Evolutionary conservation across 768 basidiomycete species (phyloP).

Genomic region (Phanerochaete sordida): DNA sequence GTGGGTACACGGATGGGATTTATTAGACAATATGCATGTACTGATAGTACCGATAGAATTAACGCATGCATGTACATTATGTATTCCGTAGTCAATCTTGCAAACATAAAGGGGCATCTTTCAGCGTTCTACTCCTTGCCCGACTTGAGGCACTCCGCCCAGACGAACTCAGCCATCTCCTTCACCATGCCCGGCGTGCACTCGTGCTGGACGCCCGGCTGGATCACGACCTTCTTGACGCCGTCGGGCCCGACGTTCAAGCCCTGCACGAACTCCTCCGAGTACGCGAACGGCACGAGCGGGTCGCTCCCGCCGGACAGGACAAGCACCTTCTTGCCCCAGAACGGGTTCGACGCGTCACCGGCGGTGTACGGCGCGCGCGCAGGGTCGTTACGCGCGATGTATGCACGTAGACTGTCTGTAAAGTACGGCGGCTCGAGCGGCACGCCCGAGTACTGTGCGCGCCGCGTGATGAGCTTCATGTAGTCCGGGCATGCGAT

Average conservation of each 20-base stretch:
- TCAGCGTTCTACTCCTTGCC: not conserved
- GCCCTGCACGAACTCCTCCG: slow-evolving; percentile 50
- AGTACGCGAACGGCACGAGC: slow-evolving; percentile 64
- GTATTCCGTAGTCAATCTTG: not conserved
- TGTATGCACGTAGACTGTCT: slow-evolving; percentile 41
- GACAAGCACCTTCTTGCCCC: slow-evolving; percentile 70
- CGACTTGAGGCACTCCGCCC: slow-evolving; percentile 12
- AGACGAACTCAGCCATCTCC: slow-evolving; percentile 34
- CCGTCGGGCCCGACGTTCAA: slow-evolving; percentile 53
- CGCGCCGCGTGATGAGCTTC: slow-evolving; percentile 55
- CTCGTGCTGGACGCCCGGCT: slow-evolving; percentile 57
- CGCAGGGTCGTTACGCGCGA: slow-evolving; percentile 46
- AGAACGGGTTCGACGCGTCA: slow-evolving; percentile 51
- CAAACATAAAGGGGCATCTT: not conserved
- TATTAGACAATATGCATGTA: not conserved
- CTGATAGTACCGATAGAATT: not conserved
- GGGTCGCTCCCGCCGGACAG: slow-evolving; percentile 63
- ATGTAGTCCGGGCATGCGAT: slow-evolving; percentile 74
- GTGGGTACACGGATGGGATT: not conserved
- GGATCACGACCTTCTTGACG: slow-evolving; percentile 51
- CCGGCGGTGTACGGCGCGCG: slow-evolving; percentile 36
- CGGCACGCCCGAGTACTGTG: slow-evolving; percentile 37
- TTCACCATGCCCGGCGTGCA: slow-evolving; percentile 59
- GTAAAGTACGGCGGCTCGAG: slow-evolving; percentile 58
- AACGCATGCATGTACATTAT: not conserved